Base-by-base conservation (phyloP, 441 rosid genomes). In the Populus hybrid region DNA sequence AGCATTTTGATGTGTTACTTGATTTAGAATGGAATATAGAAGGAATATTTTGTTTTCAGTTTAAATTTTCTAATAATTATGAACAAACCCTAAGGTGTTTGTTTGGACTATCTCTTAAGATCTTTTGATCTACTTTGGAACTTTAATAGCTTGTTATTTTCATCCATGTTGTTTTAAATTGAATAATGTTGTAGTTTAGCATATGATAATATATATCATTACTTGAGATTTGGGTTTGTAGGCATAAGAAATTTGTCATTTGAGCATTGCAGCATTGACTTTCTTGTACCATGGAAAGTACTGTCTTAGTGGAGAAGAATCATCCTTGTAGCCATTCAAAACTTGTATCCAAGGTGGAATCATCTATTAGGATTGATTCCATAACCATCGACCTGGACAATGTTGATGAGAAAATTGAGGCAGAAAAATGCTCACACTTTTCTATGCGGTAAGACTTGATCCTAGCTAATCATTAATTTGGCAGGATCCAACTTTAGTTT, bases 391-490 rank as follows among this genome's bases (percentile, higher is more conserved):
- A 94, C 85, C 95, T 92, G 73, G 84, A 78, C 70, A 83, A 71
- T 59, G 81, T 84, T 64, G 86, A 81, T 68, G 81, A 84, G 54
- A 85, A 82, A 81, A 77, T 21, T 76, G 81, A 75, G 71, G 81
- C 67, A 30, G 86, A 61, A 63, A 87, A 74, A 63, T 92, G 98
- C 79, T 87, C 90, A 67, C 94, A 91, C 77, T 96, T 96, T 82
- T 89, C 98, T 30, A 85, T 96, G 79, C 92, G 98, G 99, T 96
- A 82, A 87, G 90, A 80, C 46, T 74, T 72, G 14, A 63, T 77
- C 68, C 73, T 28, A 28, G 30, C 30, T 28, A 28, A 28, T 28
- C 42, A 34, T 46, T 35, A 77, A 24, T 42, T 32, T 69, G 35
- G 11, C 69, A 20, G 10, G 21, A 63, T 63, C 3, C 8, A 63